Percentiles rank a stretch among this genome's conserved stretches.
phyloP scores from a whole-genome alignment of 2,329 filamentous ascomycete genomes.

The Phialophora verrucosa region DNA sequence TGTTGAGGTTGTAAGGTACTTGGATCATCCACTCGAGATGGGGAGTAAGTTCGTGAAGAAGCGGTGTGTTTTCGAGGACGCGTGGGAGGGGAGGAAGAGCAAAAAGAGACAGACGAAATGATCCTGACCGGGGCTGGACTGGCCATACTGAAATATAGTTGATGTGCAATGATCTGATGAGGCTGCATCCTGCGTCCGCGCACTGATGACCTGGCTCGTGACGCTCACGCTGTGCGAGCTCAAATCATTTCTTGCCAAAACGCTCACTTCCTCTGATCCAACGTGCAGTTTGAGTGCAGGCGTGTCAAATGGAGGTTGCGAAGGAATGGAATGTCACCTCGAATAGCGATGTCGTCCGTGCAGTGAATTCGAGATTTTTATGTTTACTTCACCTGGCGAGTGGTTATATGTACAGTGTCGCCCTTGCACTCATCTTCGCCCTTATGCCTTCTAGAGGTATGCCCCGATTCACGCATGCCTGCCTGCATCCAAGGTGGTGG shows the following conservation, averaged over 20 bases:
- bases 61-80: constrained; percentile 71
- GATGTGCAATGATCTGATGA: not conserved
- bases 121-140: not conserved
- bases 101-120: constrained; percentile 19
- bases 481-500: too few relatives aligned
- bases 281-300: not conserved
- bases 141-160: not conserved
- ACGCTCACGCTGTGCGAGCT: not conserved
- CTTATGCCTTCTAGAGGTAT: not conserved
- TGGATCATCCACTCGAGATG: constrained; percentile 66
- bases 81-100: constrained; percentile 42
- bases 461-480: not conserved
- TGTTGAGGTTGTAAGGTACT: constrained; percentile 81
- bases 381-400: constrained; percentile 1
- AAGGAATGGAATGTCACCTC: not conserved
- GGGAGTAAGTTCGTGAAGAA: constrained; percentile 47
- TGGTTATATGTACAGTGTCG: constrained; percentile 17
- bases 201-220: not conserved
- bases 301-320: not conserved
- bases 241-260: not conserved
- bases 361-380: not conserved
- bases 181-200: not conserved
- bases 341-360: not conserved
- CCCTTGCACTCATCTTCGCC: not conserved
- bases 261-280: not conserved